Percentiles rank a stretch among this genome's conserved stretches.
Evolutionary conservation across 1,284 basidiomycete species (phyloP).

Genomic region (Trichosporon ovoides): DNA sequence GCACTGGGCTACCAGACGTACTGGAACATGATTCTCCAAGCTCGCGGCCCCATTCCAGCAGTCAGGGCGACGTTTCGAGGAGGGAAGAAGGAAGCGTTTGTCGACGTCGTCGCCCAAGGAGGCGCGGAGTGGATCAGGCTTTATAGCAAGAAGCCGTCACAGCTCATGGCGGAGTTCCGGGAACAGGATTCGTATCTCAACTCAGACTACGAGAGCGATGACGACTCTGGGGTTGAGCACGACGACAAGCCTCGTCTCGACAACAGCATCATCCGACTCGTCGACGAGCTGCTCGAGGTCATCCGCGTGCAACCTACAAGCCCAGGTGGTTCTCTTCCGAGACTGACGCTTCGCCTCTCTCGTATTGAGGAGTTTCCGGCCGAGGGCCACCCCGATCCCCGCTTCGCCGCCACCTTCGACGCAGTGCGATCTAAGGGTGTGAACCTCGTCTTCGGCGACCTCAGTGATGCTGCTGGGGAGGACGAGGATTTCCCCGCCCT

Average conservation of each 20-base stretch:
- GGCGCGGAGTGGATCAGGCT: constrained; percentile 72
- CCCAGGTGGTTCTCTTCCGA: constrained; percentile 32
- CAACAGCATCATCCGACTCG: constrained; percentile 26
- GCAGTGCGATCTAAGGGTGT: constrained; percentile 43
- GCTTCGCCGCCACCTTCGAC: constrained; percentile 60
- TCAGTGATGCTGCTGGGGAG: constrained; percentile 29
- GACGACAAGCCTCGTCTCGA: constrained; percentile 50
- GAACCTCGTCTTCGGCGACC: constrained; percentile 62
- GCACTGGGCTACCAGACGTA: constrained; percentile 49
- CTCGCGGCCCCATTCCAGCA: constrained; percentile 56
- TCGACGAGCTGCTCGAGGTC: constrained; percentile 51
- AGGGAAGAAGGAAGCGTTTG: constrained; percentile 48
- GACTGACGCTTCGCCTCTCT: constrained; percentile 62
- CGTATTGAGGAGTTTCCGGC: constrained; percentile 54
- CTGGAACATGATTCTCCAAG: constrained; percentile 66
- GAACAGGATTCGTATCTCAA: constrained; percentile 74
- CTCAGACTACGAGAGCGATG: constrained; percentile 31
- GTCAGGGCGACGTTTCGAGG: constrained; percentile 42
- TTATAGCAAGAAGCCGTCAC: constrained; percentile 71
- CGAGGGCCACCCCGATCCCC: constrained; percentile 49
- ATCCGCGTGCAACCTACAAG: constrained; percentile 15
- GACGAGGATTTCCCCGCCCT: constrained; percentile 69
- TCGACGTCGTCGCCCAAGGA: constrained; percentile 70
- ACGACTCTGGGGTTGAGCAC: background rate
- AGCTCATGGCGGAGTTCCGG: constrained; percentile 68